phyloP scores from a whole-genome alignment of 2,329 filamentous ascomycete genomes.

The Pestalotiopsis sp. region DNA sequence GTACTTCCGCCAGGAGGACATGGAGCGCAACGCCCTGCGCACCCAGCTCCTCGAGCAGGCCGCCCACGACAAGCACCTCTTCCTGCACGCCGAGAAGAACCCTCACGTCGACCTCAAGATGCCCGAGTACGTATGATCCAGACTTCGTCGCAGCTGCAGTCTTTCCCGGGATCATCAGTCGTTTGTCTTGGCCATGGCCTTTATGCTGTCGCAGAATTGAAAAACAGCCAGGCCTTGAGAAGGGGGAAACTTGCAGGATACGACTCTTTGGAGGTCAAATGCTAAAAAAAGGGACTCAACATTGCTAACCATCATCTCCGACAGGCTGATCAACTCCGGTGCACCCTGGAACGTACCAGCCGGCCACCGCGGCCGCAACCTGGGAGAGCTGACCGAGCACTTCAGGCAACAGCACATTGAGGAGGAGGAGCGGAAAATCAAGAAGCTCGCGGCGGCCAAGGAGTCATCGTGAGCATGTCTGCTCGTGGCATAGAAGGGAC shows the following conservation, averaged over 20 bases:
- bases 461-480: neutral
- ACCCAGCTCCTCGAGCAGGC: slow-evolving; percentile 58
- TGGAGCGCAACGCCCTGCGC: slow-evolving; percentile 55
- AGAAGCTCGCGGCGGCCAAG: slow-evolving; percentile 43
- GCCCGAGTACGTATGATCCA: slow-evolving; percentile 54
- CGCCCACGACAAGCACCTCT: slow-evolving; percentile 59
- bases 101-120: slow-evolving; percentile 55
- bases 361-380: slow-evolving; percentile 51
- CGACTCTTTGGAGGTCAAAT: neutral
- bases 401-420: slow-evolving; percentile 57
- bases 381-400: slow-evolving; percentile 61
- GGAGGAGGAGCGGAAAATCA: slow-evolving; percentile 58
- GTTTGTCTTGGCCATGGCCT: neutral
- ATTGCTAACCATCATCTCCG: slow-evolving; percentile 15
- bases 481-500: neutral
- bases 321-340: slow-evolving; percentile 53
- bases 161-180: neutral
- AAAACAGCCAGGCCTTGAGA: neutral
- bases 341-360: slow-evolving; percentile 57
- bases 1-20: slow-evolving; percentile 52
- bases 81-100: slow-evolving; percentile 49
- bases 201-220: neutral
- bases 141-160: neutral
- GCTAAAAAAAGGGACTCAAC: neutral
- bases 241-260: neutral